A percentile compares a stretch with the other conserved stretches of the same genome.
These are phyloP conservation scores for Arthrobotrys pseudoclavata DNA, from an alignment of 2,329 filamentous ascomycete species.

Conservation along the genomic window DNA sequence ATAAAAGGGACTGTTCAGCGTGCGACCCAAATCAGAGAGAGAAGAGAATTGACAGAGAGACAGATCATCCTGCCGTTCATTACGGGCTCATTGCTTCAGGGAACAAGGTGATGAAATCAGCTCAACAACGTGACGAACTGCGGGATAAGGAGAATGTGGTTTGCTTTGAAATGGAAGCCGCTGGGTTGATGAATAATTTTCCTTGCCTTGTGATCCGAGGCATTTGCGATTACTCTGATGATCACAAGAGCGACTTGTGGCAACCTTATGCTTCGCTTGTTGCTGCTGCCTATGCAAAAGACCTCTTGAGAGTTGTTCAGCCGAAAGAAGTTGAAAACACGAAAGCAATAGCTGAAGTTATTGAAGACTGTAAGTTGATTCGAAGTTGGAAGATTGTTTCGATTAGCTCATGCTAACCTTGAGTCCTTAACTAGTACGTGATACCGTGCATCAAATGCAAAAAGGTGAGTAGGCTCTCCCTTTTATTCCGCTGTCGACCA, in stretches of 20 bases:
- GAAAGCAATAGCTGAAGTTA: too few species aligned
- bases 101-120: slow-evolving; percentile 21
- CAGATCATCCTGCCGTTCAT: slow-evolving; percentile 19
- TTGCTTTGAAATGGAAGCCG: slow-evolving; percentile 44
- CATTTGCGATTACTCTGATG: slow-evolving; percentile 37
- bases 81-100: slow-evolving; percentile 44
- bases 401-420: too few species aligned
- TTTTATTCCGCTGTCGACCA: too few species aligned
- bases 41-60: slow-evolving; percentile 10
- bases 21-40: slow-evolving; percentile 1
- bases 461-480: too few species aligned
- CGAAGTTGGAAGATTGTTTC: too few species aligned
- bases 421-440: too few species aligned
- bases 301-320: slow-evolving; percentile 29
- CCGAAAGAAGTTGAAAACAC: slow-evolving; percentile 27
- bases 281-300: slow-evolving; percentile 36
- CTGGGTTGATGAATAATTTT: slow-evolving; percentile 31
- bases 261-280: slow-evolving; percentile 28
- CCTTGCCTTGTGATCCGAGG: slow-evolving; percentile 36
- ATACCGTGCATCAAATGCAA: too few species aligned
- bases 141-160: neutral
- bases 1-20: slow-evolving; percentile 11
- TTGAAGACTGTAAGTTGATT: too few species aligned
- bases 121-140: neutral
- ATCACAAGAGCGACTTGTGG: slow-evolving; percentile 33